Evolutionary conservation across 2,329 filamentous ascomycete genomes (phyloP), one percentile per base, ranked within the genome.

Genomic region (Coleophoma crateriformis): DNA sequence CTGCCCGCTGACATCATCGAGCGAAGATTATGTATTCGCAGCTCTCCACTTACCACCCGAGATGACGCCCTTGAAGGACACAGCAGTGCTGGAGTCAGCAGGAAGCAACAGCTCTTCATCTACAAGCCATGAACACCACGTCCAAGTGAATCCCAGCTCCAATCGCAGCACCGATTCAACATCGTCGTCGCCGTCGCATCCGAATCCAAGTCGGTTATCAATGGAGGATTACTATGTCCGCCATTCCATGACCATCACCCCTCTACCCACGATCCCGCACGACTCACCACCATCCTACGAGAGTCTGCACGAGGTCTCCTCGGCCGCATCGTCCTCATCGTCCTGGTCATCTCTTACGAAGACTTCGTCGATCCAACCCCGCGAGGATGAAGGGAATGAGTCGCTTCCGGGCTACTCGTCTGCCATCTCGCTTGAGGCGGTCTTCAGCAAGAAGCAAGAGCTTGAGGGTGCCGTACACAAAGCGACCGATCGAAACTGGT

Each of bases 391-490:
- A 54, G 66, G 68, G 47, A 62, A 67, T 35, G 77, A 81, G 55
- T 59, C 64, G 32, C 66, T 82, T 34, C 81, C 81, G n/a, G 58
- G 64, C 20, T 85, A 85, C 62, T 76, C 77, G 44, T 80, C 73
- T 58, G 75, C 72, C 59, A 73, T 84, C 48, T 68, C 71, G 48
- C 65, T 80, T 45, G 76, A 82, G 61, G 77, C 73, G 22, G 70
- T 83, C 6, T 83, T 84, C 59, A 68, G 74, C 56, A 76, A 77
- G 61, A 87, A 86, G 68, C 78, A 82, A 69, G 84, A 88, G 65
- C 75, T 87, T 49, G 76, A 81, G 53, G 77, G 82, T 50, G 79
- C 82, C 6, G 83, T 80, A 55, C 80, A 84, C 61, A 71, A 79
- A 42, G 78, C 83, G 40, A 71, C 77, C 53, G 76, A 83, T 58